Evolutionary conservation across 148 eudicot species (phyloP).

Genomic region (Amaranthus palmeri): DNA sequence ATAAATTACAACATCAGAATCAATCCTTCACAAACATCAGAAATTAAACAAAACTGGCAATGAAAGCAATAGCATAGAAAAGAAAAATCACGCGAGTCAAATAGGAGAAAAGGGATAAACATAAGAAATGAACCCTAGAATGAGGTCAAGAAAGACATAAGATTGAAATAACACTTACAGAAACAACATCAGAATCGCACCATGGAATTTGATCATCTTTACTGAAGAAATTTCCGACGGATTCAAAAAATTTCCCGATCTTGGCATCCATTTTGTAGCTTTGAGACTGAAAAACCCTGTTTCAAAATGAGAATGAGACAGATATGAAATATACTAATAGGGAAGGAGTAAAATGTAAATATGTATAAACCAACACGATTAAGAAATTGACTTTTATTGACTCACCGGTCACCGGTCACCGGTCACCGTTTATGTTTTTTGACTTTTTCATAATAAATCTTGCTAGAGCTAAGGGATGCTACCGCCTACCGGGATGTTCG

Average conservation of each 20-base stretch:
- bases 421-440: too few species aligned
- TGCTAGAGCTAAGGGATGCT: too few species aligned
- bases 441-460: neutral
- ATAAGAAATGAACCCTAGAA: slow-evolving; percentile 10
- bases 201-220: slow-evolving; percentile 81
- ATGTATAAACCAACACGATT: neutral
- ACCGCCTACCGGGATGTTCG: too few species aligned
- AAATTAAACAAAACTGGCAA: neutral
- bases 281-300: neutral
- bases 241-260: slow-evolving; percentile 51
- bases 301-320: neutral
- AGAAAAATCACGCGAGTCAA: slow-evolving; percentile 3
- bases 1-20: neutral
- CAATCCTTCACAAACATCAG: neutral
- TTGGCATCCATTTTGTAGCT: slow-evolving; percentile 31
- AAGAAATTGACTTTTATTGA: slow-evolving; percentile 8
- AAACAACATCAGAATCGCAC: slow-evolving; percentile 58
- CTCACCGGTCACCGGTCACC: neutral
- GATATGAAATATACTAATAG: neutral
- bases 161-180: slow-evolving; percentile 32
- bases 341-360: neutral
- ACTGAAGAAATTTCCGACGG: slow-evolving; percentile 57
- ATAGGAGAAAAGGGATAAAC: neutral
- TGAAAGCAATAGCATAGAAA: neutral
- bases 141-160: neutral